Evolutionary conservation across 225 moss, liverwort and hornwort species (phyloP).

Genomic region (Rhytidiadelphus loreus): DNA sequence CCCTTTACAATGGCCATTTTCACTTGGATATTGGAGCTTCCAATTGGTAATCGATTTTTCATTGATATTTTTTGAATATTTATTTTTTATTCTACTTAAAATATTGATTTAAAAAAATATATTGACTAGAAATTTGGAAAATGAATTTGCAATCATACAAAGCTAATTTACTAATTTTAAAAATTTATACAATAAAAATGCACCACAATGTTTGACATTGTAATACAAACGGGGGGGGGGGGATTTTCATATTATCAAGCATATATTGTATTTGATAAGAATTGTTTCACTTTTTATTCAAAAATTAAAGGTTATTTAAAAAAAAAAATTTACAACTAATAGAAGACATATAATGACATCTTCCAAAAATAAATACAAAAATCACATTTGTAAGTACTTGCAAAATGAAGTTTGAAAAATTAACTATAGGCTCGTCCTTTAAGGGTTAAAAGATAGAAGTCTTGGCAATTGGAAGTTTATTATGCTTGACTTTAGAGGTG

Average conservation of each 20-base stretch:
- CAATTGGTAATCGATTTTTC: neutral
- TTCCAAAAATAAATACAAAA: neutral
- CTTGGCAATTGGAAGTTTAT: neutral
- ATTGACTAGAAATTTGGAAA: neutral
- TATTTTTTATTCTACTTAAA: neutral
- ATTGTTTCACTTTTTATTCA: neutral
- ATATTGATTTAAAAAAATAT: neutral
- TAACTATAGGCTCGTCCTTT: neutral
- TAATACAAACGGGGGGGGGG: neutral
- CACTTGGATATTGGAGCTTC: neutral
- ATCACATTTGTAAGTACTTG: neutral
- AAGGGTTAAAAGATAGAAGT: neutral
- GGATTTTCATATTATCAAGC: neutral
- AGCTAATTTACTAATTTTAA: rapidly evolving
- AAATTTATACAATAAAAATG: neutral
- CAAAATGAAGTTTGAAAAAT: neutral
- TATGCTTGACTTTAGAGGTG: neutral
- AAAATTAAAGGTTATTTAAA: neutral
- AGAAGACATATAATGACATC: neutral
- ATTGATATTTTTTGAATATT: neutral
- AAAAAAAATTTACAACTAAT: neutral
- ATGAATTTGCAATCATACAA: neutral
- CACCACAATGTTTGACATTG: rapidly evolving
- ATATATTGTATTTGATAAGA: neutral
- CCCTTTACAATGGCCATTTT: neutral